Evolutionary conservation across 2,329 filamentous ascomycete species (phyloP), one percentile per base, ranked within the genome.

Genomic region (Cryoendolithus antarcticus): DNA sequence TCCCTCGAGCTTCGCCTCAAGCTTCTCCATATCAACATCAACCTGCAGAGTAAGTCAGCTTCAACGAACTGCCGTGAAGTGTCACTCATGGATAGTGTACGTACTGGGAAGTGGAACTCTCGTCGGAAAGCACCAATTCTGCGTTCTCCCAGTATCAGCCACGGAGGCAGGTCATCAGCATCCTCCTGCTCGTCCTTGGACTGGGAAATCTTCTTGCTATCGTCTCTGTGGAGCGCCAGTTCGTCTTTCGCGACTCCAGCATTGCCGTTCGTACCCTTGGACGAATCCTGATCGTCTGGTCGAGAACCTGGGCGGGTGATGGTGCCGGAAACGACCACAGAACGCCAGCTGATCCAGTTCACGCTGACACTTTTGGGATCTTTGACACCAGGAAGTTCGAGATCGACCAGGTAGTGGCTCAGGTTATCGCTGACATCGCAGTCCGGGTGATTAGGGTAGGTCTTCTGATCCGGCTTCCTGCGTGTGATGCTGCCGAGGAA

Each of bases 371-470:
- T 38, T 3, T 28, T 35, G 3, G 39, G 12, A 32, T 43, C 35
- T 30, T 45, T 45, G 39, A 45, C 32, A 38, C 45, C 45, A 6
- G 45, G 45, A 33, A 42, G 39, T 33, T 47, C 45, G 33, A 47
- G 27, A 6, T 45, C 43, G 34, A 46, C 40, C 10, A 41, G 31
- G 29, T 46, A 44, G 37, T 41, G 32, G 27, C 12, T 39, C 9
- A 31, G 29, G 8, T 27, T 34, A 37, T 48, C 46, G 29, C 40
- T 29, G 37, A 48, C 36, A 30, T 48, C 44, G 34, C 47, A 41
- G 36, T 48, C 46, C 4, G 43, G 44, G 30, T 42, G 32, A 33
- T 48, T 47, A 32, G 44, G 44, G 29, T 45, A 32, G 5, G 19
- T 30, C 29, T 37, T 33, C 8, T 33, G 46, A 27, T 44, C 37